Base-by-base conservation (phyloP, 1,139 yeast species). In the Scheffersomyces stambukii region DNA sequence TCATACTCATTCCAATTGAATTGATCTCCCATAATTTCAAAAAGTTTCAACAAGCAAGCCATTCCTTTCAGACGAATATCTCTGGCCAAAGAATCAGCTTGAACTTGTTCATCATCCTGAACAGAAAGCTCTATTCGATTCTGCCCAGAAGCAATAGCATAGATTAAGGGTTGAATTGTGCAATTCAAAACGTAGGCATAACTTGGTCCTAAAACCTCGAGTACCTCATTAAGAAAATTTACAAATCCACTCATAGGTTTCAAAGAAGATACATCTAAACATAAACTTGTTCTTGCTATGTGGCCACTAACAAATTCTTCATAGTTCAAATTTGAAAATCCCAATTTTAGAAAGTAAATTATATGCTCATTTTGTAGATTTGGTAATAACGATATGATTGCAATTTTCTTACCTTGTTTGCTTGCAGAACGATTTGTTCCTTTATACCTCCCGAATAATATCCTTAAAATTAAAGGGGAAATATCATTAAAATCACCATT, bases 361-460 rank as follows among this genome's bases (percentile, higher is more conserved):
- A 88, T 68, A 38, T 75, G 71, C 5, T 60, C 52, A 12, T 73
- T 71, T 13, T 70, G 64, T 30, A 91, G 64, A 38, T 70, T 78
- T 16, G 85, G 83, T 30, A 91, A 57, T 2, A 83, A 67, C 12
- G 81, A 68, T 10, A 91, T 64, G 4, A 88, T 86, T 3, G 96
- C 91, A 48, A 70, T 70, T 42, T 86, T 82, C 42, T 84, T 72
- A 14, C 89, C 79, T 36, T 75, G 71, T 45, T 83, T 83, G 28
- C 79, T 75, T 36, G 86, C 86, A 52, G 81, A 76, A 38, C 52
- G 61, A 4, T 67, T 50, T 4, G 61, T 44, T 11, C 72, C 70
- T 55, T 85, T 95, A 7, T 88, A 86, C 40, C 94, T 70, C 5
- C 98, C 98, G 54, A 81, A 91, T 19, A 93, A 59, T 16, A 93